phyloP scores from a whole-genome alignment of 2,329 filamentous ascomycete species.

The Penicillium thymicola region DNA sequence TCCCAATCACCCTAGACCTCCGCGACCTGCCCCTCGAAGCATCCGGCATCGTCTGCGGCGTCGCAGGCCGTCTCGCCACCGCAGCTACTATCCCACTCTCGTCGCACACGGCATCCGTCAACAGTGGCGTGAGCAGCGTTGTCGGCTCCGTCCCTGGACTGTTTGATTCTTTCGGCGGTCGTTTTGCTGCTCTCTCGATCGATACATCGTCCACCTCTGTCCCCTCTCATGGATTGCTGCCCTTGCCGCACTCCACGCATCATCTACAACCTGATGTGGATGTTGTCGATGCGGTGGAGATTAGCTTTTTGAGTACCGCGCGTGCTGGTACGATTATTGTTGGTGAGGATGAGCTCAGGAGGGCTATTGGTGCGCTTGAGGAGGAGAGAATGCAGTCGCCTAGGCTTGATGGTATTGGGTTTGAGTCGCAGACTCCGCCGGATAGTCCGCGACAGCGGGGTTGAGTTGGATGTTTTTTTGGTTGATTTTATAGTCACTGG shows the following conservation, averaged over 20 bases:
- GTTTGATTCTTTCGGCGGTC: slow-evolving; percentile 17
- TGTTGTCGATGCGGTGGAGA: slow-evolving; percentile 57
- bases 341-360: slow-evolving; percentile 67
- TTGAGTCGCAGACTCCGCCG: neutral
- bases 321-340: slow-evolving; percentile 87
- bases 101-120: neutral
- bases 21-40: slow-evolving; percentile 77
- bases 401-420: neutral
- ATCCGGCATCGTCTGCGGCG: slow-evolving; percentile 91
- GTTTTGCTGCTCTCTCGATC: slow-evolving; percentile 6
- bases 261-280: slow-evolving; percentile 24
- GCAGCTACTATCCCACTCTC: slow-evolving; percentile 52
- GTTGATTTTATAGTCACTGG: neutral
- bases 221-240: neutral
- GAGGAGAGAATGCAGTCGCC: neutral
- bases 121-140: slow-evolving; percentile 16
- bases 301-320: slow-evolving; percentile 88
- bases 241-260: neutral
- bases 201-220: neutral
- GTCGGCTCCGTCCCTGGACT: slow-evolving; percentile 18
- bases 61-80: slow-evolving; percentile 76
- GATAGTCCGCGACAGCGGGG: neutral
- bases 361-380: slow-evolving; percentile 67
- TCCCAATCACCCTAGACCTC: slow-evolving; percentile 87
- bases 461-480: neutral